Percentiles rank a stretch among this genome's conserved stretches.
Conservation (phyloP, 2,329 filamentous ascomycete genomes). For the Huntiella omanensis region DNA sequence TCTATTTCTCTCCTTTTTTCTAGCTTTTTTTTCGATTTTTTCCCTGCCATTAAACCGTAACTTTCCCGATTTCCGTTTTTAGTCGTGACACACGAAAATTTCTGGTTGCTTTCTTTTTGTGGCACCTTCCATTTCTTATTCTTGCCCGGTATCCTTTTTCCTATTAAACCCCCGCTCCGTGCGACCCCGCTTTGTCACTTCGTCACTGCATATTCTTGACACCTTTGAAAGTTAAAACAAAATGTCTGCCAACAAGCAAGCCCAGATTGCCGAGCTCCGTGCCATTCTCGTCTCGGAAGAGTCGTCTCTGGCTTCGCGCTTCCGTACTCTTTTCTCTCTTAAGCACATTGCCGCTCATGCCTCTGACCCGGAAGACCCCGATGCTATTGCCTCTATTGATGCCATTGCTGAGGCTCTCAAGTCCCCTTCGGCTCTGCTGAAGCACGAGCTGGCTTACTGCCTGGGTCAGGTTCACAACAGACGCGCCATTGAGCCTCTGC, state of each 20-base stretch:
- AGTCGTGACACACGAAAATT: too few species aligned
- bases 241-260: conserved; percentile 12
- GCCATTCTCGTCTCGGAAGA: conserved; percentile 62
- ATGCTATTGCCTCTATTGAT: conserved; percentile 35
- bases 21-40: not conserved
- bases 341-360: conserved; percentile 80
- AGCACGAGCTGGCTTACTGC: conserved; percentile 95
- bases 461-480: conserved; percentile 74
- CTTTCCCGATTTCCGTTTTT: not conserved
- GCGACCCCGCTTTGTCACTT: not conserved
- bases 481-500: conserved; percentile 54
- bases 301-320: conserved; percentile 69
- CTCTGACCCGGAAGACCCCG: conserved; percentile 41
- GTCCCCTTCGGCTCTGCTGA: conserved; percentile 74
- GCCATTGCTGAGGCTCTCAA: conserved; percentile 77
- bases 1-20: too few species aligned
- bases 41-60: not conserved
- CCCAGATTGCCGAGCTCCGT: conserved; percentile 45
- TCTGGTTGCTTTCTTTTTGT: not conserved
- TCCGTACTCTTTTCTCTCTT: conserved; percentile 91
- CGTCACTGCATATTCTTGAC: not conserved
- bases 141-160: not conserved
- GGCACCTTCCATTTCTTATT: too few species aligned
- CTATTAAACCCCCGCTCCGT: not conserved
- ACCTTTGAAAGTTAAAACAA: not conserved